These are phyloP conservation scores for Entophlyctis helioformis DNA, from an alignment of 192 early-diverging fungal species.

Conservation along the genomic window DNA sequence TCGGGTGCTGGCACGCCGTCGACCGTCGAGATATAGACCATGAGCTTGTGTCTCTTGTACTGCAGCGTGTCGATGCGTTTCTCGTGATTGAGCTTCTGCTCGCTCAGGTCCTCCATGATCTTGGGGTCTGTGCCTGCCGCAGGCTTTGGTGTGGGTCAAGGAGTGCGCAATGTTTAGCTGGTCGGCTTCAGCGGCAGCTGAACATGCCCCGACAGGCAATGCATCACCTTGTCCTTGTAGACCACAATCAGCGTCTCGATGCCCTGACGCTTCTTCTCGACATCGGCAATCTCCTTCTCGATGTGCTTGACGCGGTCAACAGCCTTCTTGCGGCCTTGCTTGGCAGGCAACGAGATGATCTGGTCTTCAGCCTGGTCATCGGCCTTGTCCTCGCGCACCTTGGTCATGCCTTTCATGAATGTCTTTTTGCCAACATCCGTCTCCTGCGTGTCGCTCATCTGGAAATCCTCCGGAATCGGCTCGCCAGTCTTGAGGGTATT, in stretches of 20 bases:
- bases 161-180: background rate
- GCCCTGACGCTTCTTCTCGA: constrained; percentile 17
- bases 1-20: constrained; percentile 20
- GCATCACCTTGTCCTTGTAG: constrained; percentile 13
- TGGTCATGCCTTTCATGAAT: too few species aligned
- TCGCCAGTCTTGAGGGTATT: constrained; percentile 13
- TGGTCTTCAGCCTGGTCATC: constrained; percentile 15
- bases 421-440: too few species aligned
- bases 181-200: background rate
- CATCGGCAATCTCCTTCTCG: constrained; percentile 28
- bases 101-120: constrained; percentile 15
- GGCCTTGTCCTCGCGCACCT: too few species aligned
- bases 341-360: constrained; percentile 14
- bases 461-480: constrained; percentile 20
- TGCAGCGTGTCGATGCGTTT: constrained; percentile 6
- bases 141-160: background rate
- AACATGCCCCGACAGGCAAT: background rate
- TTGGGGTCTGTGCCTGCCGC: constrained; percentile 9
- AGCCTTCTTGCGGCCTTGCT: constrained; percentile 23
- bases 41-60: constrained; percentile 15
- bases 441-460: too few species aligned
- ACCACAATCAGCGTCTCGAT: constrained; percentile 24
- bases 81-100: constrained; percentile 13
- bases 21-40: constrained; percentile 14
- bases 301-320: constrained; percentile 24